Percentiles rank a stretch among this genome's conserved stretches.
Conservation (phyloP, 2,329 filamentous ascomycete genomes). For the Alternaria panax region DNA sequence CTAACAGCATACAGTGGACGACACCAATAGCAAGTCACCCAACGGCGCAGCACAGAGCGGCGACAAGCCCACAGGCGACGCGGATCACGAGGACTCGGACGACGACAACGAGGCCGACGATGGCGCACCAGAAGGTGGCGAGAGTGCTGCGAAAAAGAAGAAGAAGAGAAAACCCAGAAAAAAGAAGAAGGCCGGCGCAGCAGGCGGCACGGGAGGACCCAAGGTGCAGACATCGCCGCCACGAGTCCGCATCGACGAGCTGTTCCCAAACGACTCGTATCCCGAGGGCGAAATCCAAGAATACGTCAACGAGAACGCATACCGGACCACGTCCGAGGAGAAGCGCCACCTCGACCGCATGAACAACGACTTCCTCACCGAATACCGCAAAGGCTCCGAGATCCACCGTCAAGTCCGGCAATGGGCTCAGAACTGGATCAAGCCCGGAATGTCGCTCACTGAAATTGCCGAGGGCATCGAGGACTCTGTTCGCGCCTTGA, state of each 20-base stretch:
- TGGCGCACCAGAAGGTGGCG: constrained; percentile 47
- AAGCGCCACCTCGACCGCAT: constrained; percentile 83
- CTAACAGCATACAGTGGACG: constrained; percentile 44
- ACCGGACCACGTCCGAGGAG: constrained; percentile 83
- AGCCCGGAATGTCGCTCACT: constrained; percentile 79
- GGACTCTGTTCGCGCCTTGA: constrained; percentile 77
- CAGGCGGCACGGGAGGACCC: constrained; percentile 54
- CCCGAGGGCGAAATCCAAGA: constrained; percentile 80
- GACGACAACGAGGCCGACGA: constrained; percentile 63
- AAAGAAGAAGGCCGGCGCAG: constrained; percentile 65
- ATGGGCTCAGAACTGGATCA: constrained; percentile 81
- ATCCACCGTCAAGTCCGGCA: constrained; percentile 87
- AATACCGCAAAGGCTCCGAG: constrained; percentile 86
- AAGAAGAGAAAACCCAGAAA: constrained; percentile 83
- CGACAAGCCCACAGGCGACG: constrained; percentile 54
- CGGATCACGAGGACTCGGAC: constrained; percentile 63
- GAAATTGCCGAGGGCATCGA: constrained; percentile 90
- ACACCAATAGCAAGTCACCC: constrained; percentile 41
- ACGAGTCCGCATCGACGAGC: constrained; percentile 73
- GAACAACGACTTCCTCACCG: constrained; percentile 78
- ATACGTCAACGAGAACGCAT: constrained; percentile 78
- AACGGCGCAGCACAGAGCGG: constrained; percentile 41
- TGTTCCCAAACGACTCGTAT: constrained; percentile 76
- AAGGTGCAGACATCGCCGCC: constrained; percentile 81
- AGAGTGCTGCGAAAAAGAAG: constrained; percentile 70